These are phyloP conservation scores for Chytriomyces confervae DNA, from an alignment of 192 early-diverging fungal species.

Conservation along the genomic window DNA sequence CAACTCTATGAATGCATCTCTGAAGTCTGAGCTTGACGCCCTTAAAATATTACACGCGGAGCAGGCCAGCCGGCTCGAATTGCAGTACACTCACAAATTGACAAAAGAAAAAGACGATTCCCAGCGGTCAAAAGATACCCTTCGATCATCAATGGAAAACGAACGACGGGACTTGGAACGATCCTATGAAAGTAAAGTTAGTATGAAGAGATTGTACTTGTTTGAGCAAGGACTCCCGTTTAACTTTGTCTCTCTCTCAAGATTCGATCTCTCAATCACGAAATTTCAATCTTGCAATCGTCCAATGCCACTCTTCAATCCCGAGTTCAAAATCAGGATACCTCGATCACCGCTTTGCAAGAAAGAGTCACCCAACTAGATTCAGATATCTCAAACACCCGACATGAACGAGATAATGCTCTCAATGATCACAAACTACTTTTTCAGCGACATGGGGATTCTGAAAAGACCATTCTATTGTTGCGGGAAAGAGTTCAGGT, in stretches of 20 bases:
- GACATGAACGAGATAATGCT: constrained; percentile 36
- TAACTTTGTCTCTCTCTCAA: neutral
- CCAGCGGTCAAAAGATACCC: constrained; percentile 33
- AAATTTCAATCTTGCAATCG: constrained; percentile 34
- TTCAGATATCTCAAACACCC: constrained; percentile 12
- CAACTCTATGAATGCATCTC: neutral
- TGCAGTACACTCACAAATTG: constrained; percentile 42
- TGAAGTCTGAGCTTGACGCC: constrained; percentile 43
- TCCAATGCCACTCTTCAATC: constrained; percentile 42
- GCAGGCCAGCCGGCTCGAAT: constrained; percentile 36
- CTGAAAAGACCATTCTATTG: constrained; percentile 24
- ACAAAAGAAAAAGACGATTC: constrained; percentile 42
- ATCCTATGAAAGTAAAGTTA: constrained; percentile 46
- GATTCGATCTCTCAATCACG: constrained; percentile 25
- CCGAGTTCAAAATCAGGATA: constrained; percentile 43
- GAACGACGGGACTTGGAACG: constrained; percentile 28
- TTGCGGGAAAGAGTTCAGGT: neutral
- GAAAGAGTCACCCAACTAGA: constrained; percentile 30
- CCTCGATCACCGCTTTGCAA: neutral
- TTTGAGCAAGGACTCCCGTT: neutral
- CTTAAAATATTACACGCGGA: constrained; percentile 41
- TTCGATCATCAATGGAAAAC: constrained; percentile 29
- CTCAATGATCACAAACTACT: constrained; percentile 11
- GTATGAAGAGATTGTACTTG: neutral
- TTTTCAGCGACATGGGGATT: constrained; percentile 29